Base-by-base conservation (phyloP, 495 filamentous ascomycete species). In the Neurospora sp. region DNA sequence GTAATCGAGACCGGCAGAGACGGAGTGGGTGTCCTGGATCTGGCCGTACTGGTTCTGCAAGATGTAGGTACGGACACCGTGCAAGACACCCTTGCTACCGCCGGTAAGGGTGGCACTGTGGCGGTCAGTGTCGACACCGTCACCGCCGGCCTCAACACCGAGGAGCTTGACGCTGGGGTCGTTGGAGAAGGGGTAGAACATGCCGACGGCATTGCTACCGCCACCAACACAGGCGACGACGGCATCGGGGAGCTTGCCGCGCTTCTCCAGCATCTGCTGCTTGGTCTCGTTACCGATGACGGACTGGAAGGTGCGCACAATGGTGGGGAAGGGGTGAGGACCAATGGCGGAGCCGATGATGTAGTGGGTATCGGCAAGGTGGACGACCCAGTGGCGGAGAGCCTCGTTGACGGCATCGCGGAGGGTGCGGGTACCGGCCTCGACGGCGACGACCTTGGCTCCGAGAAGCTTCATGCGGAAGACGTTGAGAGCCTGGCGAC, bases 361-460 rank as follows among this genome's bases (percentile, higher is more conserved):
- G 86, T 97, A 98, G 82, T 97, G 94, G 1, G 94, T 97, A n/a
- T 92, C 93, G 71, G 89, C 87, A 4, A 97, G 89, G 71, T 92
- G 84, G 53, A 92, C 91, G 9, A 97, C 93, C 93, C 94, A 98
- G 73, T 91, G 89, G 40, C 94, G 89, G 74, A 98, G 83, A 3
- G 94, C 93, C 79, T 97, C 95, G 84, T 98, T 97, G 83, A 97
- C 95, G 3, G 94, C 94, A 76, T 97, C 94, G n/a, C 95, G 89
- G 40, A 97, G 88, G 0, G 95, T 97, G 70, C 87, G 88, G 74
- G 89, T 92, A 38, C 95, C 95, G 20, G 93, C 91, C 79, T 96
- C 92, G 61, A 97, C 94, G 0, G 94, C 88, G 65, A 97, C 86
- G 44, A 98, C 94, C 74, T 88, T 88, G 65, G 94, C 94, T 20